phyloP scores from a whole-genome alignment of 1,284 basidiomycete species.

The Paramarasmius palmivorus region DNA sequence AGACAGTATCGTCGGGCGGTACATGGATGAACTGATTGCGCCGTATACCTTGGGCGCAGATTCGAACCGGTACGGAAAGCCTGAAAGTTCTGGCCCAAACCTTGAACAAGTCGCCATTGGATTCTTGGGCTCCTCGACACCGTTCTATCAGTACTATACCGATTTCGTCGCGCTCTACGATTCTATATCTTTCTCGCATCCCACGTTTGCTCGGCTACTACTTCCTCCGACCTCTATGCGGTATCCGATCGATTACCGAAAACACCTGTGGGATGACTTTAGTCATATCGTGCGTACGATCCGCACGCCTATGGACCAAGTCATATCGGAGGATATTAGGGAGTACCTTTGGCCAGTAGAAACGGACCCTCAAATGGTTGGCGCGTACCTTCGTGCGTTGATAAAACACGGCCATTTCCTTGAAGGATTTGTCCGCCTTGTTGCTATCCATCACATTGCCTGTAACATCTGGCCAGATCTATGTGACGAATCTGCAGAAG shows the following conservation, averaged over 20 bases:
- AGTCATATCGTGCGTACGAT: slow-evolving; percentile 60
- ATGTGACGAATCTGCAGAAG: slow-evolving; percentile 15
- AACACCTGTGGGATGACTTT: slow-evolving; percentile 83
- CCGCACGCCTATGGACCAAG: slow-evolving; percentile 45
- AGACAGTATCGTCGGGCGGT: slow-evolving; percentile 54
- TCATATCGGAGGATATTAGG: slow-evolving; percentile 48
- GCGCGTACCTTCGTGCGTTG: slow-evolving; percentile 56
- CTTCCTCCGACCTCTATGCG: slow-evolving; percentile 74
- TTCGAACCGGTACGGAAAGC: slow-evolving; percentile 16
- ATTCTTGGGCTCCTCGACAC: slow-evolving; percentile 68
- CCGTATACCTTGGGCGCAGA: slow-evolving; percentile 45
- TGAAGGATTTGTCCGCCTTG: slow-evolving; percentile 63
- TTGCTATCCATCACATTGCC: slow-evolving; percentile 84
- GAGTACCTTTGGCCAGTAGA: slow-evolving; percentile 79
- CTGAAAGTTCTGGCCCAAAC: slow-evolving; percentile 17
- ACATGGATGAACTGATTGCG: slow-evolving; percentile 63
- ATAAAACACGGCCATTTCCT: slow-evolving; percentile 39
- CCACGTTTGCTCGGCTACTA: slow-evolving; percentile 76
- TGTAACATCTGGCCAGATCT: slow-evolving; percentile 75
- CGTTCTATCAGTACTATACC: slow-evolving; percentile 94
- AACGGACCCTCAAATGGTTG: slow-evolving; percentile 63
- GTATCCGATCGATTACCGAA: slow-evolving; percentile 85
- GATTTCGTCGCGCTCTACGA: slow-evolving; percentile 91
- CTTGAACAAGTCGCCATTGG: slow-evolving; percentile 62
- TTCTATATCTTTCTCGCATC: slow-evolving; percentile 86